Evolutionary conservation across 2,329 filamentous ascomycete species (phyloP).

Genomic region (Colletotrichum navitas): DNA sequence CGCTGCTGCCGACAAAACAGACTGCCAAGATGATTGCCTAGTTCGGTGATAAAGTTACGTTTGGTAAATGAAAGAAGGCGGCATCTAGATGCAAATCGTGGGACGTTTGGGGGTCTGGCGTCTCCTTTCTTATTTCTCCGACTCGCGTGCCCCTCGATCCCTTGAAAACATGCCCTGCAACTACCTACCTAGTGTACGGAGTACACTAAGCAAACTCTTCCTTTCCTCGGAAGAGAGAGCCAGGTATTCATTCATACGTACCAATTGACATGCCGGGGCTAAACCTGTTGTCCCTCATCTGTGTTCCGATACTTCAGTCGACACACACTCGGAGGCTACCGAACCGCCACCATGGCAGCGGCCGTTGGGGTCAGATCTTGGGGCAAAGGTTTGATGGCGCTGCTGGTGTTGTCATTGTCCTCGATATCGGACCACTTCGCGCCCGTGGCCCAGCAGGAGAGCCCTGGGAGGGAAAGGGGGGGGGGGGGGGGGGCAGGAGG

Average conservation of each 20-base stretch:
- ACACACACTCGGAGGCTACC: conserved; percentile 27
- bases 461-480: not conserved
- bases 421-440: not conserved
- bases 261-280: not conserved
- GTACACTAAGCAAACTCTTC: not conserved
- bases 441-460: not conserved
- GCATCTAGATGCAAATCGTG: conserved; percentile 21
- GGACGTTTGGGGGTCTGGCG: conserved; percentile 26
- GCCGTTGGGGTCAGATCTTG: conserved; percentile 4
- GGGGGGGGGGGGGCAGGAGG: too few species aligned
- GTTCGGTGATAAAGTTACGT: conserved; percentile 15
- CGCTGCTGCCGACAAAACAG: conserved; percentile 15
- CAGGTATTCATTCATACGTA: not conserved
- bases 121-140: conserved; percentile 39
- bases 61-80: conserved; percentile 17
- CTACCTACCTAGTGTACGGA: too few species aligned
- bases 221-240: not conserved
- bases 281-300: not conserved
- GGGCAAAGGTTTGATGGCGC: conserved; percentile 13
- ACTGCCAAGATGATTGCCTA: conserved; percentile 6
- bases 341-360: conserved; percentile 6
- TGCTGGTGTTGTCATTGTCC: conserved; percentile 24
- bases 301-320: conserved; percentile 17
- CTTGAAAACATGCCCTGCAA: conserved; percentile 4
- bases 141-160: conserved; percentile 26